Base-by-base conservation (phyloP, 2,329 filamentous ascomycete genomes). In the Beauveria caledonica region DNA sequence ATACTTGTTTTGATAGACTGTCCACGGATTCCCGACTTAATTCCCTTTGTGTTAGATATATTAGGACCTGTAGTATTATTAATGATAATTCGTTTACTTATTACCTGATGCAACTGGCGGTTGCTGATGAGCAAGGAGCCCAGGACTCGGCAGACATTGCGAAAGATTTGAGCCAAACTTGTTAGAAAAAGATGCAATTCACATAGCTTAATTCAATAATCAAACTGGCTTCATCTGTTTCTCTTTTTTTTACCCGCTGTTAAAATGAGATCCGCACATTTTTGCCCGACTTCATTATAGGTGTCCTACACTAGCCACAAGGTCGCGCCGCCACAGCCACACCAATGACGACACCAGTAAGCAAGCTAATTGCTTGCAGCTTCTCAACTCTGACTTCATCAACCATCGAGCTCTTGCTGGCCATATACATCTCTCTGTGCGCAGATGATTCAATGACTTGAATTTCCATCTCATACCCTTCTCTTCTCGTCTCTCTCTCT, bases 401-500 rank as follows among this genome's bases (percentile, higher is more conserved):
- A 39, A 48, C 50, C 50, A 54, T 23, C 49, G 11, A 42, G 44
- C 58, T 46, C 15, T 60, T 44, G 50, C 25, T 40, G 21, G 27
- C 27, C 44, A 40, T 21, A 36, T 42, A 19, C 51, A 42, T 54
- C 23, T 13, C 19, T 25, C 25, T 15, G 19, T 3, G 13, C 17
- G 36, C 46, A 36, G 23, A 51, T 45, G 39, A 45, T 25, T 55
- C 58, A 42, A 60, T 60, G 51, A 54, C 51, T 36, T 55, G 44
- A 55, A 29, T 9, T 44, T n/a, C 10, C 23, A n/a, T 48, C 21
- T 42, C 49, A 11, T 1, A n/a, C 15, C 39, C 15, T 23, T 42
- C 50, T 50, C 51, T 19, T 60, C 44, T 9, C 21, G 51, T 54
- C 58, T 54, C 44, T 60, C 58, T 49, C 55, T 60, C 25, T 40